Evolutionary conservation across 495 filamentous ascomycete species (phyloP).

Genomic region (Penicillium steckii): DNA sequence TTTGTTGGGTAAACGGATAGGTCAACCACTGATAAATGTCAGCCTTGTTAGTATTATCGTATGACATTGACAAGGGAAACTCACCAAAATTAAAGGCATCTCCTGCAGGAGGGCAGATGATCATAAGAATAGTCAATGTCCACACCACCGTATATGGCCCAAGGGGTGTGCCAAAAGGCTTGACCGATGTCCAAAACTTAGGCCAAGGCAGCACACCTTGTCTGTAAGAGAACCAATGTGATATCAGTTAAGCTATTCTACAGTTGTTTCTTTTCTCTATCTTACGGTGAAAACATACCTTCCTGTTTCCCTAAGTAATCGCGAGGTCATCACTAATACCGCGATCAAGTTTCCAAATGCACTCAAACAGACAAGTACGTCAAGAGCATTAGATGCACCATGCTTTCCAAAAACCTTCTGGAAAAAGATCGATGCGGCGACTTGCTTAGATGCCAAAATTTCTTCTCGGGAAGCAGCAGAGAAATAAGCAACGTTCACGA

Average conservation of each 20-base stretch:
- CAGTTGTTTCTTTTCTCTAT: too few relatives aligned
- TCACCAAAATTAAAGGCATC: constrained; percentile 64
- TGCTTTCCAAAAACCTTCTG: constrained; percentile 55
- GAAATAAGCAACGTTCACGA: constrained; percentile 64
- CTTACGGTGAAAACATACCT: constrained; percentile 23
- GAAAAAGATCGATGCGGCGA: constrained; percentile 60
- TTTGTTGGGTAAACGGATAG: constrained; percentile 51
- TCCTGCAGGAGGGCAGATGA: constrained; percentile 63
- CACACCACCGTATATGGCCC: constrained; percentile 61
- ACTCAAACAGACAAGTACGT: constrained; percentile 60
- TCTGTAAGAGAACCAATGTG: constrained; percentile 32
- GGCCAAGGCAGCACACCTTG: constrained; percentile 67
- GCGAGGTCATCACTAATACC: constrained; percentile 55
- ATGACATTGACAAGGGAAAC: neutral
- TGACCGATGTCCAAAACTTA: constrained; percentile 61
- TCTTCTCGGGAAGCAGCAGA: constrained; percentile 55
- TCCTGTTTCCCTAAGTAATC: constrained; percentile 61
- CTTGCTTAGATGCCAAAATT: constrained; percentile 49
- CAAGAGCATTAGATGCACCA: constrained; percentile 51
- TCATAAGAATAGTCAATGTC: constrained; percentile 60
- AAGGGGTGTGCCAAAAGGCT: constrained; percentile 61
- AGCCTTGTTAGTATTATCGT: neutral
- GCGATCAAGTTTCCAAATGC: constrained; percentile 65
- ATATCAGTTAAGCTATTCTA: too few relatives aligned
- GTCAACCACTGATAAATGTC: constrained; percentile 46